Evolutionary conservation across 2,329 filamentous ascomycete species (phyloP), one percentile per base, ranked within the genome.

Genomic region (Myrmaecium sp.): DNA sequence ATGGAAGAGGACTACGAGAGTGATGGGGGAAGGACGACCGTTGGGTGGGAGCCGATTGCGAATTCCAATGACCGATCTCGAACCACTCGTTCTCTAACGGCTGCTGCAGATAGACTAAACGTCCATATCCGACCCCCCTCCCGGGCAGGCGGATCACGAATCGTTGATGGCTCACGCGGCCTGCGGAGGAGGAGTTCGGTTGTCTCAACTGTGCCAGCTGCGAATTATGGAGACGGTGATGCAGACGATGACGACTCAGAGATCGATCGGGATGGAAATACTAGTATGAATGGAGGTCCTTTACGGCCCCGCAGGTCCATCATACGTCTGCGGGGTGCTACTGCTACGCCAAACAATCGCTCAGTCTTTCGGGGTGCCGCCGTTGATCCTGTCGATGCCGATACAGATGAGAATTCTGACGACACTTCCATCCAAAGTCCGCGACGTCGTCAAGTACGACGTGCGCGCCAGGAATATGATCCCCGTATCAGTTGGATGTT

Each of bases 31-130:
- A 44, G 48, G 38, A 55, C 52, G 49, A 54, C 51, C 35, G 51
- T 55, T 49, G 52, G 52, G 51, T 55, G 51, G 50, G 51, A 52
- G 40, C 43, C 48, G 50, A 52, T 47, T 43, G 44, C 51, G 49
- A 53, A 46, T 45, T 52, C 51, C 42, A 51, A 52, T 53, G 48
- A 54, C 40, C 50, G 50, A 54, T 41, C 43, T 40, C 51, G 49
- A 49, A 51, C 50, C 44, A 45, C 43, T 43, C 49, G 51, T 47
- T 54, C 51, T 55, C 52, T 56, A 50, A 56, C 52, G 50, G 51
- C 52, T 54, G 52, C 49, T 53, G 47, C 51, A 56, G 52, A 54
- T 55, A 49, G 49, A 46, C 48, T 46, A 46, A 50, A 45, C 33
- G 44, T 43, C 38, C 40, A 44, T 17, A 52, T 51, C 30, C 49